Evolutionary conservation across 148 eudicot genomes (phyloP).

Genomic region (Polygonum maritimum): DNA sequence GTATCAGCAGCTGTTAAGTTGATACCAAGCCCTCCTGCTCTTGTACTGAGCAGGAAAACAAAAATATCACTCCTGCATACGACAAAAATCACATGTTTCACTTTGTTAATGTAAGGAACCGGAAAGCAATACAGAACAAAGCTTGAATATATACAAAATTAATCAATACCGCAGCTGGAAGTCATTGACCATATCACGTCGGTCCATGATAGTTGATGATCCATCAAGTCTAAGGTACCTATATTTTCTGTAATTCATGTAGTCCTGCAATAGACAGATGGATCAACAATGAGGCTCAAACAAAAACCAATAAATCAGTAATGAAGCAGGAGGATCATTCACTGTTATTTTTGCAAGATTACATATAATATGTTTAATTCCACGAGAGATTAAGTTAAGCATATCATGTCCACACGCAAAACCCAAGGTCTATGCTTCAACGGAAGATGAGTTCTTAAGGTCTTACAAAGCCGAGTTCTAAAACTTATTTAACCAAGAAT

Average conservation of each 20-base stretch:
- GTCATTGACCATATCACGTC: slow-evolving; percentile 97
- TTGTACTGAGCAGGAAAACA: slow-evolving; percentile 93
- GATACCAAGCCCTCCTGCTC: slow-evolving; percentile 97
- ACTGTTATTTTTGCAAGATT: background rate
- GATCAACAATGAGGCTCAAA: background rate
- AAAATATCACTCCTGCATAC: slow-evolving; percentile 82
- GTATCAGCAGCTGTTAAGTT: slow-evolving; percentile 98
- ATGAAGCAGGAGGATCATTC: background rate
- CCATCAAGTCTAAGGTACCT: slow-evolving; percentile 92
- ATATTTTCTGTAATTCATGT: slow-evolving; percentile 94
- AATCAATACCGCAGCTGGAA: slow-evolving; percentile 71
- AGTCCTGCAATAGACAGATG: slow-evolving; percentile 45
- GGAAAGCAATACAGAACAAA: background rate
- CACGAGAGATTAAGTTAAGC: background rate
- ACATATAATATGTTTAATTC: background rate
- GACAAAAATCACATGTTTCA: slow-evolving; percentile 12
- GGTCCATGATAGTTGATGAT: slow-evolving; percentile 94
- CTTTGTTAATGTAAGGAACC: background rate
- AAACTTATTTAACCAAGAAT: background rate
- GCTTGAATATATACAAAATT: background rate
- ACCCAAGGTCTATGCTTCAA: background rate
- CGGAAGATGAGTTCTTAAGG: background rate
- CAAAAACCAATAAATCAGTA: background rate
- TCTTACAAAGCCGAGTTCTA: background rate
- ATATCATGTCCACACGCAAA: background rate